Conservation (phyloP, 2,329 filamentous ascomycete species). For the Diaporthe citrichinensis region DNA sequence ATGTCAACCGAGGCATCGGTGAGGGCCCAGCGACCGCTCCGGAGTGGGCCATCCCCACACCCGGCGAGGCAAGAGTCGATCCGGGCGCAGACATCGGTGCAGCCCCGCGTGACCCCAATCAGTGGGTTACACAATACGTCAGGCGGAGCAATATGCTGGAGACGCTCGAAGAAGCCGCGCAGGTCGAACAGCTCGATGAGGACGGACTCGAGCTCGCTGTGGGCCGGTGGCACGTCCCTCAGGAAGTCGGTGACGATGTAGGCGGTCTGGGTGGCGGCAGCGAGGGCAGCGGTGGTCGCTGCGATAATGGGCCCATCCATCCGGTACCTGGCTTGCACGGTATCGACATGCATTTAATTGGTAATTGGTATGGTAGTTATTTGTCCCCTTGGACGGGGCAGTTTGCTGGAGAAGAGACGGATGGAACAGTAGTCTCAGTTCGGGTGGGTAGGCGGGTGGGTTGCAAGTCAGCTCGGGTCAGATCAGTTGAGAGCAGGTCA, state of each 20-base stretch:
- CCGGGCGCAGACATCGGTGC: constrained; percentile 35
- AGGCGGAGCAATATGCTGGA: constrained; percentile 17
- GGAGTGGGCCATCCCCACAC: constrained; percentile 35
- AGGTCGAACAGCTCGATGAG: constrained; percentile 35
- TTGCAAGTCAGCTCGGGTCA: neutral
- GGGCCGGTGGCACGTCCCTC: constrained; percentile 37
- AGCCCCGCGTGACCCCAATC: constrained; percentile 31
- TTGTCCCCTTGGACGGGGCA: neutral
- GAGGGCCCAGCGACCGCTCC: constrained; percentile 37
- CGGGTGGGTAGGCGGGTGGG: neutral
- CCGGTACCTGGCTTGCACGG: neutral
- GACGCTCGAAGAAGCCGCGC: constrained; percentile 24
- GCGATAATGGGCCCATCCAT: constrained; percentile 39
- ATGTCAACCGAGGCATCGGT: constrained; percentile 34
- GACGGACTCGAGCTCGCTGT: constrained; percentile 36
- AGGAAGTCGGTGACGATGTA: constrained; percentile 33
- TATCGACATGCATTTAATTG: constrained; percentile 11
- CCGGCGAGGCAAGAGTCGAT: constrained; percentile 32
- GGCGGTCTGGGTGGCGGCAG: constrained; percentile 26
- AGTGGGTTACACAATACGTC: constrained; percentile 10
- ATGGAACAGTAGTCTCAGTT: constrained; percentile 25
- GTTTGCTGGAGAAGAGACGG: constrained; percentile 1
- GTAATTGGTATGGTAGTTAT: neutral
- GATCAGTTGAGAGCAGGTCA: neutral
- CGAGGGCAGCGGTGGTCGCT: constrained; percentile 39